A percentile compares a stretch with the other conserved stretches of the same genome.
Evolutionary conservation across 75 land plant species (phyloP).

Genomic region (Isoetes taiwanensis): DNA sequence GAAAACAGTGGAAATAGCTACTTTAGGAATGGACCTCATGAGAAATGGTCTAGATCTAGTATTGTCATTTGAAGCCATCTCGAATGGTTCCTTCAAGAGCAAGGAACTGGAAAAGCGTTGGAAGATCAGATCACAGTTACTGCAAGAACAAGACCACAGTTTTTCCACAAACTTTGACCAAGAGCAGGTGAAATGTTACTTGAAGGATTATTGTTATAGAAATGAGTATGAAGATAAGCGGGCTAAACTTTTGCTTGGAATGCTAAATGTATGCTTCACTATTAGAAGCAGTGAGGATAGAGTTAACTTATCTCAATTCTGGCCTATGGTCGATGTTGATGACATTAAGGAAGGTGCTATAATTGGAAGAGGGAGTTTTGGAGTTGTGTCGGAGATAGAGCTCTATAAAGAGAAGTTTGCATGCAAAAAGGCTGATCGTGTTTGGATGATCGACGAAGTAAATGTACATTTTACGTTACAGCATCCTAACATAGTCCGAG

Average conservation of each 20-base stretch:
- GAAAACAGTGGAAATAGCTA: background rate
- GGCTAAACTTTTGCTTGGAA: background rate
- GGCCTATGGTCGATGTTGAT: background rate
- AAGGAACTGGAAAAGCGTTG: background rate
- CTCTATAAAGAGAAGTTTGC: background rate
- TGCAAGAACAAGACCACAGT: background rate
- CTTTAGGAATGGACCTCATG: background rate
- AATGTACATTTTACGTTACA: background rate
- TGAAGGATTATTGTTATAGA: background rate
- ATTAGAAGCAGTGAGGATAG: too few relatives aligned
- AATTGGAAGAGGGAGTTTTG: background rate
- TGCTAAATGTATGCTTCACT: too few relatives aligned
- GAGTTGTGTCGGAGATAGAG: background rate
- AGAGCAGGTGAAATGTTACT: background rate
- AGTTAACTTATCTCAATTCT: background rate
- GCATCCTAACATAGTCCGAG: background rate
- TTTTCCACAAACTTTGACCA: background rate
- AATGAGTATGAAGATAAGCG: background rate
- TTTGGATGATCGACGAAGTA: background rate
- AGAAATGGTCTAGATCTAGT: background rate
- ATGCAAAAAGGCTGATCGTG: background rate
- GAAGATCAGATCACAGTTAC: background rate
- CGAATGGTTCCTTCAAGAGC: background rate
- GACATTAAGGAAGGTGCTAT: background rate
- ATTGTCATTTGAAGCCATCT: background rate